Percentiles rank a stretch among this genome's conserved stretches.
Evolutionary conservation across 164 flowering plant genomes (phyloP).

Genomic region (Annona cherimola): DNA sequence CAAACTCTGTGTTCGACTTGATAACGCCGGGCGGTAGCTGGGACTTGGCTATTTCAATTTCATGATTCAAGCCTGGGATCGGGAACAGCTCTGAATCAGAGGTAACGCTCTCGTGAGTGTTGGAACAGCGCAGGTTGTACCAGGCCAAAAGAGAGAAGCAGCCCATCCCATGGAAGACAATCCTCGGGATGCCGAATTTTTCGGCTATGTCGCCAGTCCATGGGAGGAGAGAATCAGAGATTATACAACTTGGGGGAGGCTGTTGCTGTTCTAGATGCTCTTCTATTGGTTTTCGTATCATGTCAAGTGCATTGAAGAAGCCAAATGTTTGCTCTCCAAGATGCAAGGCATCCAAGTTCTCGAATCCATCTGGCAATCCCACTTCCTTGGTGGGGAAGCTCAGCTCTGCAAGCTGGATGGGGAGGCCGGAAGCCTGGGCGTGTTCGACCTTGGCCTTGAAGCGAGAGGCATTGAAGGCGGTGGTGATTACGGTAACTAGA

Average conservation of each 20-base stretch:
- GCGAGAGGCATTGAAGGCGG: constrained; percentile 21
- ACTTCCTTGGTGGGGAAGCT: constrained; percentile 29
- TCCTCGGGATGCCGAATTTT: constrained; percentile 22
- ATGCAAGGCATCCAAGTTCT: constrained; percentile 8
- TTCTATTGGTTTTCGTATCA: constrained; percentile 26
- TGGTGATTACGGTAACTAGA: constrained; percentile 22
- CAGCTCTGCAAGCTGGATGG: constrained; percentile 11
- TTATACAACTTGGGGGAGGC: constrained; percentile 29
- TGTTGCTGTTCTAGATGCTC: constrained; percentile 7
- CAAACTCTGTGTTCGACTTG: not conserved
- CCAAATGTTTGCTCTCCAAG: not conserved
- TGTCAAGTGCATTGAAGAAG: constrained; percentile 6
- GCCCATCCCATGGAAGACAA: constrained; percentile 26
- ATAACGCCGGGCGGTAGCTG: constrained; percentile 22
- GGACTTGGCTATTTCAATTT: constrained; percentile 27
- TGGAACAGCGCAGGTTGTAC: constrained; percentile 12
- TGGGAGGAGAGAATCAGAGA: constrained; percentile 29
- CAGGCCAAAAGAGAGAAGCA: constrained; percentile 30
- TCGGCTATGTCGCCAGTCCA: constrained; percentile 29
- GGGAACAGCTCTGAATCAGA: constrained; percentile 29
- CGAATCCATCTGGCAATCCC: constrained; percentile 37
- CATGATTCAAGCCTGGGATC: constrained; percentile 46
- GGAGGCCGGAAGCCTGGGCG: constrained; percentile 6
- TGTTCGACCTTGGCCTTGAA: constrained; percentile 9
- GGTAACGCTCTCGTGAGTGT: constrained; percentile 12